Base-by-base conservation (phyloP, 306 rosid species). In the Astragalus glycyphyllos region DNA sequence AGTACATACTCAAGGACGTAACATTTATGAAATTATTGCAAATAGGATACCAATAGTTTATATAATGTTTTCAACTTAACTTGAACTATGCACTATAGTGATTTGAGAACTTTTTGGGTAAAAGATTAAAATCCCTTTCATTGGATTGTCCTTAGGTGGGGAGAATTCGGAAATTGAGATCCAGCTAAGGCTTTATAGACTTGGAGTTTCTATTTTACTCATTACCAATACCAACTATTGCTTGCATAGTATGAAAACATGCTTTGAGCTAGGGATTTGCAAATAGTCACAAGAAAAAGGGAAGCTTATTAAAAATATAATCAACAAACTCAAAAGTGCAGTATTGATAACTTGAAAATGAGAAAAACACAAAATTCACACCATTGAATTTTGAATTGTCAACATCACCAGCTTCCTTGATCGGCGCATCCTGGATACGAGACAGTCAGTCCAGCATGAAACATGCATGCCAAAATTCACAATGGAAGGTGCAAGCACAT, bases 361-460 rank as follows among this genome's bases (percentile, higher is more conserved):
- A 50, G 17, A 14, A 66, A 55, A 68, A 61, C 37, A 37, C 38
- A 60, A 48, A 35, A 59, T 35, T 26, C 60, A 59, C 13, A 93
- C 98, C 98, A 69, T 80, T 73, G 83, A 84, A 94, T 75, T 94
- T 94, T 40, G 88, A 79, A 71, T 90, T 89, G 90, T 77, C 86
- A 65, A 90, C 80, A 79, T 94, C 97, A 55, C 98, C 98, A 37
- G 86, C 74, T 77, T 94, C 98, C 79, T 79, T 87, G 58, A 94
- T 94, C 1, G 98, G 96, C 6, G 98, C 98, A 84, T 94, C 98
- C 98, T 94, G 85, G 73, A 37, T 51, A 79, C 77, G 76, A 44
- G 63, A 44, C 51, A 69, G 46, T 70, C 56, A 69, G 62, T 46
- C 48, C n/a, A 42, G 69, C 67, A 50, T 9, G 64, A 45, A 47